Evolutionary conservation across 352 stramenopile genomes (phyloP), one percentile per base, ranked within the genome.

Genomic region (Phytopythium delawarense): DNA sequence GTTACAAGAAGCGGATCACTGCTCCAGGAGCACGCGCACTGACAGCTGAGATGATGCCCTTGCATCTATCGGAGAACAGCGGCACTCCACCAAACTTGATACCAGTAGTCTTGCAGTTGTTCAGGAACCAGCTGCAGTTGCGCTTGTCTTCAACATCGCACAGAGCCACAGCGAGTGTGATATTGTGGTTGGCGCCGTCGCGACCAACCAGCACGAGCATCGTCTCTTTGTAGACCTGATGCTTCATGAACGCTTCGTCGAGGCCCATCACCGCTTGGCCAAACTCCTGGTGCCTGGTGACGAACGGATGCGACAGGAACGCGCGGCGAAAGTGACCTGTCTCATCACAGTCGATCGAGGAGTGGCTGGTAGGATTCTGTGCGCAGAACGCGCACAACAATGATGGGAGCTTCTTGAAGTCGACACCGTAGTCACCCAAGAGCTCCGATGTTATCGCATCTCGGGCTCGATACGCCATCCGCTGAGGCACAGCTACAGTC

Each of bases 91-190:
- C 21, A 7, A 67, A 37, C 12, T 42, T 18, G 30, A 67, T 49
- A 6, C 55, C 62, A 34, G 35, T 16, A 16, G 4, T 15, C 4
- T 56, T 37, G 21, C 28, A 67, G 7, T 21, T 18, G n/a, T 58
- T 8, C 3, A 63, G 20, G 40, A 63, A 63, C 39, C 49, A 67
- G 15, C 54, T 37, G 40, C 51, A 59, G 28, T 55, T 66, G 7
- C 4, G 9, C 37, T 59, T 46, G 25, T 54, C 45, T 46, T 59
- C 34, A 16, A 57, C 53, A 37, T 57, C 46, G 25, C 50, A 39
- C 15, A 62, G 15, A 9, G 61, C 37, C 5, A 39, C 46, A 16
- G 54, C 46, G 1, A 66, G 40, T 0, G 54, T 59, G 4, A 59
- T 0, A 35, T 55, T 66, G 2, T 59, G 42, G 13, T 55, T 59